These are phyloP conservation scores for Exserohilum rostratum DNA, from an alignment of 2,329 filamentous ascomycete species.

Conservation along the genomic window DNA sequence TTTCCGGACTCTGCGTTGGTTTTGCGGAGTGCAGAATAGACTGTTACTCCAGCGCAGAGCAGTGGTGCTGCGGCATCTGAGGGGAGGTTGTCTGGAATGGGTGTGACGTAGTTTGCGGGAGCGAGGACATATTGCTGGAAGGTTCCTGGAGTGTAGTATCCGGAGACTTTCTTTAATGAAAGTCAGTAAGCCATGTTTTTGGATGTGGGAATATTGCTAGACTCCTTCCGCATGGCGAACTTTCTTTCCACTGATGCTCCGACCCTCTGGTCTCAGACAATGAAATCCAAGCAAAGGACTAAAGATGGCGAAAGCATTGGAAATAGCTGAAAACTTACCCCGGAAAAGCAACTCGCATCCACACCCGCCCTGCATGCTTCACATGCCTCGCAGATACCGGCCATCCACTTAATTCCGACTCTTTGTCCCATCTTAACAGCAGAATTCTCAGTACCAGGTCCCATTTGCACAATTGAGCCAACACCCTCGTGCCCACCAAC, in stretches of 20 bases:
- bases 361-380: constrained; percentile 52
- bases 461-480: constrained; percentile 68
- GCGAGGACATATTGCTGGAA: constrained; percentile 72
- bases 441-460: constrained; percentile 62
- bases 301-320: neutral
- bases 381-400: constrained; percentile 58
- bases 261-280: too few species aligned
- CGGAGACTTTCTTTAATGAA: constrained; percentile 56
- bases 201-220: too few species aligned
- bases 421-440: constrained; percentile 69
- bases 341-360: constrained; percentile 45
- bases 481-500: constrained; percentile 74
- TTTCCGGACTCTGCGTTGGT: constrained; percentile 64
- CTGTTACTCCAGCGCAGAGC: constrained; percentile 71
- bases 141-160: constrained; percentile 73
- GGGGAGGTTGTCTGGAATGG: constrained; percentile 66
- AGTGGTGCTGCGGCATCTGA: constrained; percentile 68
- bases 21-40: constrained; percentile 70
- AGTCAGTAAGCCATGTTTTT: neutral
- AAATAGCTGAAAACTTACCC: constrained; percentile 28
- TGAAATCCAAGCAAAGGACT: too few species aligned
- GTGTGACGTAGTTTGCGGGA: constrained; percentile 71
- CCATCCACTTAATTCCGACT: constrained; percentile 74
- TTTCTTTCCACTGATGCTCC: neutral
- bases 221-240: neutral